These are phyloP conservation scores for Plasmodium gonderi DNA, from an alignment of 169 alveolate genomes.

Conservation along the genomic window DNA sequence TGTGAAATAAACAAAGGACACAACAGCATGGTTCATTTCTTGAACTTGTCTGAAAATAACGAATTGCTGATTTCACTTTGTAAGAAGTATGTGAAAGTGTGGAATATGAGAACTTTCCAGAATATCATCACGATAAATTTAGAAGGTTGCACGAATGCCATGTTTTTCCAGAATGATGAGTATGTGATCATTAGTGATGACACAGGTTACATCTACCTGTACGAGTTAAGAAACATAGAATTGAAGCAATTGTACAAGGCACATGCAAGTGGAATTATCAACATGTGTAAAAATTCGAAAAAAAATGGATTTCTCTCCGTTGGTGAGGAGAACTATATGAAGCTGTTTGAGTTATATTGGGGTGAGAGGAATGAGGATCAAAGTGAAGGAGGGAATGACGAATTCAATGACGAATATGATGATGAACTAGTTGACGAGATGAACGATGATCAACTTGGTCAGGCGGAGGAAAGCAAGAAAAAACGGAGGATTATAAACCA, in stretches of 20 bases:
- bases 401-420: neutral
- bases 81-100: constrained; percentile 77
- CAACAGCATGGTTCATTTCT: constrained; percentile 75
- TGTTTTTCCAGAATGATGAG: constrained; percentile 76
- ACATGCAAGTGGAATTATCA: constrained; percentile 76
- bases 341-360: constrained; percentile 73
- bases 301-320: constrained; percentile 79
- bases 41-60: constrained; percentile 77
- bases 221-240: constrained; percentile 76
- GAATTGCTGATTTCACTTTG: constrained; percentile 81
- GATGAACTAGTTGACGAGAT: neutral
- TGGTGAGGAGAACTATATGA: constrained; percentile 81
- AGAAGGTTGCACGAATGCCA: constrained; percentile 77
- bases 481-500: neutral
- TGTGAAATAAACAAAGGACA: constrained; percentile 81
- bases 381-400: neutral
- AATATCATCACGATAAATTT: constrained; percentile 76
- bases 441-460: neutral
- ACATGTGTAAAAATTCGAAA: constrained; percentile 52
- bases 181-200: constrained; percentile 77
- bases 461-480: neutral
- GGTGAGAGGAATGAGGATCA: neutral
- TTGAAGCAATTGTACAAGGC: constrained; percentile 74
- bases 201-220: constrained; percentile 71
- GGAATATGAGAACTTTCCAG: constrained; percentile 80